These are phyloP conservation scores for Termitomyces sp. DNA, from an alignment of 768 basidiomycete species.

Conservation along the genomic window DNA sequence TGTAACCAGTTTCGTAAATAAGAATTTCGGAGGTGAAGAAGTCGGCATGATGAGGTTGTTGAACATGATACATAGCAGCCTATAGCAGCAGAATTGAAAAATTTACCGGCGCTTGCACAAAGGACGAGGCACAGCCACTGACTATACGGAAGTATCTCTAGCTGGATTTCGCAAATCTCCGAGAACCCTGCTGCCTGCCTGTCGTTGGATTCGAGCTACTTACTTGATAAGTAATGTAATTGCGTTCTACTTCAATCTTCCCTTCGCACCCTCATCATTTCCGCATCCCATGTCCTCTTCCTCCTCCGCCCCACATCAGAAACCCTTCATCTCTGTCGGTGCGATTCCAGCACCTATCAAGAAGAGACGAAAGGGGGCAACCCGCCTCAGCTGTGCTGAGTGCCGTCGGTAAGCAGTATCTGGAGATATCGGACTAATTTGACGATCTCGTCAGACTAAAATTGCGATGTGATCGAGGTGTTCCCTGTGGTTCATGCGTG, in stretches of 20 bases:
- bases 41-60: not conserved
- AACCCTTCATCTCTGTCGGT: conserved; percentile 17
- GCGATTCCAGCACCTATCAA: conserved; percentile 31
- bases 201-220: conserved; percentile 3
- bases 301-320: conserved; percentile 25
- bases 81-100: not conserved
- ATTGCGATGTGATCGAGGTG: conserved; percentile 66
- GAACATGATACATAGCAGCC: too few species aligned
- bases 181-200: conserved; percentile 7
- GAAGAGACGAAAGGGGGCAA: conserved; percentile 67
- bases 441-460: conserved; percentile 41
- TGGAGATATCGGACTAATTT: not conserved
- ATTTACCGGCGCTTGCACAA: not conserved
- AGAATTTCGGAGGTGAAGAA: not conserved
- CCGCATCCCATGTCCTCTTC: conserved; percentile 27
- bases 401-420: conserved; percentile 54
- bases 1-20: not conserved
- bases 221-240: not conserved
- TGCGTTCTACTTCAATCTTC: conserved; percentile 9
- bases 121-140: conserved; percentile 9
- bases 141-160: conserved; percentile 15
- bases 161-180: conserved; percentile 14
- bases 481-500: conserved; percentile 77
- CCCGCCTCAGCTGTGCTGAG: conserved; percentile 74
- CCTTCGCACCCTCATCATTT: conserved; percentile 19